Base-by-base conservation (phyloP, 257 asterid genomes). In the Solanum gandarillasii region DNA sequence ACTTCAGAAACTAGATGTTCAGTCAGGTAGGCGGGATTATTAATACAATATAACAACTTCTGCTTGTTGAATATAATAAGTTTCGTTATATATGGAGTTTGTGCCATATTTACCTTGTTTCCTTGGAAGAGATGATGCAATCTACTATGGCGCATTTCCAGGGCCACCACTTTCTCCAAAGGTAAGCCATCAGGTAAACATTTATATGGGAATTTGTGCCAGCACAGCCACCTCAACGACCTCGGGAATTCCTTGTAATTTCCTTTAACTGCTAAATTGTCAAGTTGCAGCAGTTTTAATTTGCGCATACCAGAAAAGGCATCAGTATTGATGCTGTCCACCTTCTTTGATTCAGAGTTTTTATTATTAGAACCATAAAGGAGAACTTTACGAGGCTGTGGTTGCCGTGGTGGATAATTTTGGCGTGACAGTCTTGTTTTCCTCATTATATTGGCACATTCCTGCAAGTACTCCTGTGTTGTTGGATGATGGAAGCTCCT, bases 211-310 rank as follows among this genome's bases (percentile, higher is more conserved):
- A 87, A 87, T 52, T 67, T 35, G 39, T 39, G 48, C 86, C 86
- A 87, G 31, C 88, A 60, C 46, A 87, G 39, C 88, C 88, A 87
- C 72, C 72, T 87, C 25, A 87, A 38, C 36, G 29, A 35, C 38
- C 78, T 87, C 5, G 88, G 74, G 16, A 87, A 74, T 11, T 7
- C 85, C 9, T 32, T 52, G 32, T 74, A 87, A 48, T 70, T 52
- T 76, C 86, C 88, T 36, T 18, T n/a, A 58, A 87, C 41, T 35
- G 62, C 52, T 29, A 55, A 36, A 87, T 74, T 46, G 12, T 74
- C 78, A 21, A 86, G 88, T 46, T 74, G 84, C 55, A 86, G 85
- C 18, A 86, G 72, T 52, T 84, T 86, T 20, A 86, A 62, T 72
- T 58, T 38, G n/a, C 11, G 25, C 85, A 86, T 35, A 14, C 35